Percentiles rank a stretch among this genome's conserved stretches.
Conservation (phyloP, 2,329 filamentous ascomycete genomes). For the Lachnellula arida region DNA sequence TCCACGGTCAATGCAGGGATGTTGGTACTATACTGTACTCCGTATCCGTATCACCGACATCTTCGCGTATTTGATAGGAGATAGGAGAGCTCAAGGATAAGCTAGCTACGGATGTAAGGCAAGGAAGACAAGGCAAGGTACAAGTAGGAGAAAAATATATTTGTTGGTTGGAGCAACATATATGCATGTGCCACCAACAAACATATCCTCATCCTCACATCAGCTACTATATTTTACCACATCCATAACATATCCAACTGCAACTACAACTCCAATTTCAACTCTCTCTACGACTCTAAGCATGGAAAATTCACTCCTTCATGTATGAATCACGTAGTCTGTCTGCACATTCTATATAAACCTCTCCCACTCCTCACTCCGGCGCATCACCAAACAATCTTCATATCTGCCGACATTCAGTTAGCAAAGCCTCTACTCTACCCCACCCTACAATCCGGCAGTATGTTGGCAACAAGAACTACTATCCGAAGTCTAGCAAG, state of each 20-base stretch:
- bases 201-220: neutral
- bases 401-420: neutral
- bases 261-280: neutral
- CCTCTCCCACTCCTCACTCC: neutral
- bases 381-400: neutral
- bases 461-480: constrained; percentile 14
- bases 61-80: neutral
- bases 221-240: neutral
- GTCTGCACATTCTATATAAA: neutral
- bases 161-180: neutral
- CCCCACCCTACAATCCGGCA: neutral
- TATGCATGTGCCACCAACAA: neutral
- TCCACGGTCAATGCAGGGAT: neutral
- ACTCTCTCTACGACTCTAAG: neutral
- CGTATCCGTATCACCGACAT: no score
- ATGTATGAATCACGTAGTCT: neutral
- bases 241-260: no score
- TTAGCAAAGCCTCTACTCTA: neutral
- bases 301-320: neutral
- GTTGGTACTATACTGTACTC: neutral
- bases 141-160: neutral
- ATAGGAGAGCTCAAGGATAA: no score
- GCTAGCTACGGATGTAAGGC: no score
- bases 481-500: constrained; percentile 5
- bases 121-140: no score